Evolutionary conservation across 108 stramenopile species (phyloP).

Genomic region (Cyclotella kingstonii): DNA sequence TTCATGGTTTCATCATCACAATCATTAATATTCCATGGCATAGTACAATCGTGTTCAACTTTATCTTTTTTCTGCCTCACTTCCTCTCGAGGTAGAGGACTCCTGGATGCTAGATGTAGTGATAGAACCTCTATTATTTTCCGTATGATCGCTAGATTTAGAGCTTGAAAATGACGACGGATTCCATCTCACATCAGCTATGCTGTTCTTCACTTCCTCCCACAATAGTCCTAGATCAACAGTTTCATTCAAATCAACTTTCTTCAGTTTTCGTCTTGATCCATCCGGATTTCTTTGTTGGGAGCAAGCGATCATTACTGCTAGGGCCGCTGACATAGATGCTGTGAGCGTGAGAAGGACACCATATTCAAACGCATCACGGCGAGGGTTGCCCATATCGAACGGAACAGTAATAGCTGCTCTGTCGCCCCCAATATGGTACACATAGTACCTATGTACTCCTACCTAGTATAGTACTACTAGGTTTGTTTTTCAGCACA

Average conservation of each 20-base stretch:
- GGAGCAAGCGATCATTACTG: conserved; percentile 28
- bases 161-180: conserved; percentile 9
- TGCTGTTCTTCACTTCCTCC: conserved; percentile 23
- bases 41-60: no score
- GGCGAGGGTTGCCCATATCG: conserved; percentile 40
- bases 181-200: conserved; percentile 2
- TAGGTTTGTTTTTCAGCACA: no score
- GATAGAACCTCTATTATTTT: no score
- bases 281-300: conserved; percentile 26
- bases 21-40: no score
- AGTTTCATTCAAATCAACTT: conserved; percentile 36
- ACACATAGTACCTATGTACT: no score
- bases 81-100: no score
- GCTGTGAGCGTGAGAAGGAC: conserved; percentile 27
- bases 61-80: no score
- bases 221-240: conserved; percentile 35
- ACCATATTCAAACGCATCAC: conserved; percentile 47
- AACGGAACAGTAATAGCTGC: no score
- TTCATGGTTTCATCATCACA: no score
- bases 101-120: no score
- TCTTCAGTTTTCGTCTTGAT: conserved; percentile 26
- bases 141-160: background rate
- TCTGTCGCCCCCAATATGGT: no score
- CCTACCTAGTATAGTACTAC: no score
- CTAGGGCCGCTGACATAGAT: conserved; percentile 39